Percentiles rank a stretch among this genome's conserved stretches.
Evolutionary conservation across 345 rosid species (phyloP).

Genomic region (Lepidium aucheri): DNA sequence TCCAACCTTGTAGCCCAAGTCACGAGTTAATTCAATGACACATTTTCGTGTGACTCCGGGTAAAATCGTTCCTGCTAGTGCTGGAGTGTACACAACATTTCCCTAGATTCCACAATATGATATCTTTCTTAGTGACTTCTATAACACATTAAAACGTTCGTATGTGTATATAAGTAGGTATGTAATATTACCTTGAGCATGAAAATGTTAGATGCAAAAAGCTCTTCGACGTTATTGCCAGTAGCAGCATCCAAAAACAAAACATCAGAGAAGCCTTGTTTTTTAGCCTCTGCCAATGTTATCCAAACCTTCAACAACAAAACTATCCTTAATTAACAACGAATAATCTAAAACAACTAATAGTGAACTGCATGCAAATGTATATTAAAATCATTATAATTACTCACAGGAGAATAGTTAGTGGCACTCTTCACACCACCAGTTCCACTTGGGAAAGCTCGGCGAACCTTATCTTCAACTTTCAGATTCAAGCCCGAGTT

Average conservation of each 20-base stretch:
- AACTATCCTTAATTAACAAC: not conserved
- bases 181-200: slow-evolving; percentile 39
- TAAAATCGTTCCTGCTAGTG: slow-evolving; percentile 68
- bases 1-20: slow-evolving; percentile 62
- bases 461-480: slow-evolving; percentile 41
- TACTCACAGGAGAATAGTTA: slow-evolving; percentile 57
- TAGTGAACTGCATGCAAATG: too few relatives aligned
- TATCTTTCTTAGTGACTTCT: too few relatives aligned
- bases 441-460: slow-evolving; percentile 61
- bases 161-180: too few relatives aligned
- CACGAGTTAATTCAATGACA: slow-evolving; percentile 65
- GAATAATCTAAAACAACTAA: not conserved
- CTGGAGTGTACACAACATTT: slow-evolving; percentile 64
- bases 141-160: not conserved
- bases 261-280: slow-evolving; percentile 57
- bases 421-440: slow-evolving; percentile 53
- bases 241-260: slow-evolving; percentile 51
- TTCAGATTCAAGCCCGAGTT: slow-evolving; percentile 30
- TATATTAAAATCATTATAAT: not conserved
- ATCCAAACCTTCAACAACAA: slow-evolving; percentile 32
- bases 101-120: slow-evolving; percentile 37
- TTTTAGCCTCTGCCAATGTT: slow-evolving; percentile 43
- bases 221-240: slow-evolving; percentile 58
- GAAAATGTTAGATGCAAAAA: slow-evolving; percentile 51
- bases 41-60: slow-evolving; percentile 85